Conservation (phyloP, 1,139 yeast genomes). For the Debaryomyces psychrophilus region DNA sequence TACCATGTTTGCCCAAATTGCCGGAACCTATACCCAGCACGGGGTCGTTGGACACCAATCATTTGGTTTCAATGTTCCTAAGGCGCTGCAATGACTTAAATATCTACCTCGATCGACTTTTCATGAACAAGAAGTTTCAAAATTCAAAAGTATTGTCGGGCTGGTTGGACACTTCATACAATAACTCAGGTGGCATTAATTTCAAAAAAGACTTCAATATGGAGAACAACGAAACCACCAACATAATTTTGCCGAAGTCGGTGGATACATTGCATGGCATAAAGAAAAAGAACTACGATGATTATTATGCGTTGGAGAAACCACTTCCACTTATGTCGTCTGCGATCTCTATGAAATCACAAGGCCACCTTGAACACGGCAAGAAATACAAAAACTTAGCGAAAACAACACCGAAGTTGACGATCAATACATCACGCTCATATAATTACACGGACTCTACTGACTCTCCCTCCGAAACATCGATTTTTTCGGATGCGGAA, state of each 20-base stretch:
- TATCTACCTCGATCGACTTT: constrained; percentile 34
- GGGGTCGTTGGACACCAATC: neutral
- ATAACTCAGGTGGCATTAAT: constrained; percentile 28
- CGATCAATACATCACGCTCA: too few relatives aligned
- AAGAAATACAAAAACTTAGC: neutral
- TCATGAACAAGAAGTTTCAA: constrained; percentile 31
- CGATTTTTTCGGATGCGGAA: neutral
- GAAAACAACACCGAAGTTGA: too few relatives aligned
- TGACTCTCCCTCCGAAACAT: too few relatives aligned
- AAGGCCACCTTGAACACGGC: too few relatives aligned
- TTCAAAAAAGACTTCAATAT: constrained; percentile 12
- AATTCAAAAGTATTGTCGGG: constrained; percentile 29
- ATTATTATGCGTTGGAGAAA: too few relatives aligned
- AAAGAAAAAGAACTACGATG: too few relatives aligned
- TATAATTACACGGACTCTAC: too few relatives aligned
- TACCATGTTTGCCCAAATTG: constrained; percentile 39
- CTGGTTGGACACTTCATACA: constrained; percentile 36
- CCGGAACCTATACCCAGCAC: constrained; percentile 46
- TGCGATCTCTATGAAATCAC: too few relatives aligned
- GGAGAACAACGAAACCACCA: constrained; percentile 24
- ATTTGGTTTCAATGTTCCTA: constrained; percentile 15
- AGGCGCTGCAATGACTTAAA: constrained; percentile 39
- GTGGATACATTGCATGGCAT: constrained; percentile 8
- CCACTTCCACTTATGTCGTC: too few relatives aligned
- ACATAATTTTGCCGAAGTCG: constrained; percentile 27